Evolutionary conservation across 345 rosid genomes (phyloP), one percentile per base, ranked within the genome.

Genomic region (Syzygium oleosum): DNA sequence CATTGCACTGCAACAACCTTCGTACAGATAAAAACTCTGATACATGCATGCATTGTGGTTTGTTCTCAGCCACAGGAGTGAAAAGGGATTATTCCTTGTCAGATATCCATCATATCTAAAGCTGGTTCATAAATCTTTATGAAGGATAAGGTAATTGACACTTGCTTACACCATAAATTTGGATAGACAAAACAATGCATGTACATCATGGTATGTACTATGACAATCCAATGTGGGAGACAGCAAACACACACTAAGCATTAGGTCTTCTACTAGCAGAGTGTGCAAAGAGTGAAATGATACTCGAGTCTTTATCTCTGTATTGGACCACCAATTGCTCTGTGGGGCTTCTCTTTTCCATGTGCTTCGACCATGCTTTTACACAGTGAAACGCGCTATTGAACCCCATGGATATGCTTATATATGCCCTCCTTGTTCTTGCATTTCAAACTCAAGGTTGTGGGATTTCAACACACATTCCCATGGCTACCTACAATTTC

Each of bases 161-260:
- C 49, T 2, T 38, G 49, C 49, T 38, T 4, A 19, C 49, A 41
- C 49, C 80, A 19, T 34, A 73, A 6, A 38, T 73, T 73, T 73
- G 49, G 83, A 73, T 73, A 49, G 49, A 73, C 83, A 73, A 38
- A 34, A 38, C 83, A 19, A 73, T 73, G 83, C 27, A 38, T 9
- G 83, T 38, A 34, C 49, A 73, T 38, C 49, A 73, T 73, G 49
- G 49, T 2, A 43, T 73, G 83, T 38, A 79, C 77, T 49, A n/a
- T 68, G 12, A 84, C 51, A 29, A 85, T 88, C 54, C 51, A 84
- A 88, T 73, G 88, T 91, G 94, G 92, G 84, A 49, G 86, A 91
- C 93, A 91, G 92, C 93, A 83, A 86, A 89, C 87, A 43, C 91
- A 87, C 91, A 90, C 90, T 80, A 84, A 27, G 34, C 34, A 38